phyloP scores from a whole-genome alignment of 192 early-diverging fungal species.

The Gryganskiella cystojenkinii region DNA sequence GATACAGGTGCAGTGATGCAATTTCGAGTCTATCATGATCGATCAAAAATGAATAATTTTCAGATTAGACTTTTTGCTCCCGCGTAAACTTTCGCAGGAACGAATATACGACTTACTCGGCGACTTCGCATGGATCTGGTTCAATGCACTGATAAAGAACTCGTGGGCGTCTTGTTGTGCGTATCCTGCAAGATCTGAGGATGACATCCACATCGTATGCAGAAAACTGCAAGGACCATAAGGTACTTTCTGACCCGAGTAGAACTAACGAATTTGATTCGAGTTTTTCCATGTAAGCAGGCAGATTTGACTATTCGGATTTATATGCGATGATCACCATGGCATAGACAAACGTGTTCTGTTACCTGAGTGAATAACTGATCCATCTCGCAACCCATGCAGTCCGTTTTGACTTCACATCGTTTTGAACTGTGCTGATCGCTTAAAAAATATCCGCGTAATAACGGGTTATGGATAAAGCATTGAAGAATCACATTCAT shows the following conservation, averaged over 20 bases:
- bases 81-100: background rate
- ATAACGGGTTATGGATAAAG: conserved; percentile 91
- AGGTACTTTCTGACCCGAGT: conserved; percentile 74
- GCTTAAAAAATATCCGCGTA: conserved; percentile 91
- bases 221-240: conserved; percentile 88
- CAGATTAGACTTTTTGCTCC: background rate
- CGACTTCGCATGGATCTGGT: conserved; percentile 83
- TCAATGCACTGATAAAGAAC: conserved; percentile 91
- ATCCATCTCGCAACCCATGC: conserved; percentile 97
- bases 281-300: too few relatives aligned
- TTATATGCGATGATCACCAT: too few relatives aligned
- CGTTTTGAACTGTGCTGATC: conserved; percentile 81
- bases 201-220: conserved; percentile 90
- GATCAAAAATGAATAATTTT: background rate
- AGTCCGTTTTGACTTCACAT: conserved; percentile 70
- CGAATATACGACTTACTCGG: conserved; percentile 44
- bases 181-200: conserved; percentile 89
- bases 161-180: conserved; percentile 98
- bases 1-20: conserved; percentile 79
- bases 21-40: conserved; percentile 19
- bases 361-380: conserved; percentile 79
- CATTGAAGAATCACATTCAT: conserved; percentile 95
- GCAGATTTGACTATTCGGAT: too few relatives aligned
- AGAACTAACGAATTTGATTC: conserved; percentile 69
- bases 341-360: too few relatives aligned